These are phyloP conservation scores for Amorphotheca resinae DNA, from an alignment of 495 filamentous ascomycete genomes.

Conservation along the genomic window DNA sequence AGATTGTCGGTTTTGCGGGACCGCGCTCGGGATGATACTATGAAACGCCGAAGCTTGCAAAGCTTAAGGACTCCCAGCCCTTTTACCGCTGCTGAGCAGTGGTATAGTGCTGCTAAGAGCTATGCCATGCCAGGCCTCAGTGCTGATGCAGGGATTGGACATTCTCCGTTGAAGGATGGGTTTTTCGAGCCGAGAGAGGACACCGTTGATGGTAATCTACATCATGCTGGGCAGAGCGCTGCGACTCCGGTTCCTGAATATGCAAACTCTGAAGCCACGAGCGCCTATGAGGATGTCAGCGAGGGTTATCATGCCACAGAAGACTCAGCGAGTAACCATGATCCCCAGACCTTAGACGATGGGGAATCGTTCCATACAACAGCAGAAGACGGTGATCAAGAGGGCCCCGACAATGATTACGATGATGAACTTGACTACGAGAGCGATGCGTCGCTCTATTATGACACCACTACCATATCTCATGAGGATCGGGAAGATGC, in stretches of 20 bases:
- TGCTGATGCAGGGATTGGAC: constrained; percentile 27
- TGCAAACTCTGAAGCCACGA: constrained; percentile 31
- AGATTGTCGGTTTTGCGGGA: constrained; percentile 77
- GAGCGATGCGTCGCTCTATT: constrained; percentile 37
- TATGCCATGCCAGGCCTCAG: constrained; percentile 24
- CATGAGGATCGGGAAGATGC: constrained; percentile 96
- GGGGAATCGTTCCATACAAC: constrained; percentile 5
- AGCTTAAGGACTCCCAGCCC: constrained; percentile 76
- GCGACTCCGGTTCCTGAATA: constrained; percentile 6
- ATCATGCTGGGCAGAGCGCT: background rate
- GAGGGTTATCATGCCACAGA: constrained; percentile 24
- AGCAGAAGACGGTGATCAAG: constrained; percentile 3
- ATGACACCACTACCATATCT: constrained; percentile 41
- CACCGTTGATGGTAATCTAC: background rate
- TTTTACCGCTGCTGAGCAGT: constrained; percentile 66
- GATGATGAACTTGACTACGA: constrained; percentile 17
- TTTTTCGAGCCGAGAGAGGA: constrained; percentile 20
- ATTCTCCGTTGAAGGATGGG: constrained; percentile 19
- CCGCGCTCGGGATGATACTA: constrained; percentile 67
- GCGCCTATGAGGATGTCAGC: constrained; percentile 48
- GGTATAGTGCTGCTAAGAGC: constrained; percentile 48
- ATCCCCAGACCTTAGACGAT: constrained; percentile 2
- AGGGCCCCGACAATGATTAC: constrained; percentile 11
- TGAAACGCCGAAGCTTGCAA: constrained; percentile 73
- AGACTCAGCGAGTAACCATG: constrained; percentile 1